Evolutionary conservation across 2,329 filamentous ascomycete species (phyloP), one percentile per base, ranked within the genome.

Genomic region (Xylaria sp.): DNA sequence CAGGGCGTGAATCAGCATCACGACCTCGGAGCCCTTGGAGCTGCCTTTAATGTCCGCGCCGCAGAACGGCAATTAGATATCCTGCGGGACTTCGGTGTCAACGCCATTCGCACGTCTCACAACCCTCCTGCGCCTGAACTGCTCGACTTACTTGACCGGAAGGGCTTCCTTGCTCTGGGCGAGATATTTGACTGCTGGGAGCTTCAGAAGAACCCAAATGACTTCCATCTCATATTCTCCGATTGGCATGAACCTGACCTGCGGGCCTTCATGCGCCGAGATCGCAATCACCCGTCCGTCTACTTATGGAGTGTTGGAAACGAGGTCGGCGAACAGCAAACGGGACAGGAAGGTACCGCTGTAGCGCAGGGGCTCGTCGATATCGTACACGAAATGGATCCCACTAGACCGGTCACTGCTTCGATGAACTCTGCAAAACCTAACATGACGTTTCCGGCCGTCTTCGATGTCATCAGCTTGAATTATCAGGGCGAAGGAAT

Each of bases 401-500:
- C 82, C 0, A 86, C 85, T 0, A 80, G 86, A 2, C 80, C 76
- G 1, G 76, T 79, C 0, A 87, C 85, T 0, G 79, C 81, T 0
- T 82, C 81, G 1, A 83, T 86, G 83, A 87, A 87, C 75, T 76
- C 72, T 15, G 86, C 85, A 5, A 73, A 77, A 3, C 80, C 85
- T 0, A 76, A 79, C 39, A 80, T 76, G 59, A 73, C 81, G 0
- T 81, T 87, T 57, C 77, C 83, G 3, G 67, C 73, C 0, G 77
- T 78, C 2, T 71, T 87, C 56, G 86, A 88, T 72, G 78, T 87
- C 57, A 75, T 84, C 18, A 81, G 82, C 39, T 74, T 88, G 20
- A 88, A 88, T 76, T 88, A 88, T 75, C 86, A 88, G 72, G 86
- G 86, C 58, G 84, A 86, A 63, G 86, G 86, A 10, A 69, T 65